These are phyloP conservation scores for Rhodotorula toruloides DNA, from an alignment of 768 basidiomycete species.

Conservation along the genomic window DNA sequence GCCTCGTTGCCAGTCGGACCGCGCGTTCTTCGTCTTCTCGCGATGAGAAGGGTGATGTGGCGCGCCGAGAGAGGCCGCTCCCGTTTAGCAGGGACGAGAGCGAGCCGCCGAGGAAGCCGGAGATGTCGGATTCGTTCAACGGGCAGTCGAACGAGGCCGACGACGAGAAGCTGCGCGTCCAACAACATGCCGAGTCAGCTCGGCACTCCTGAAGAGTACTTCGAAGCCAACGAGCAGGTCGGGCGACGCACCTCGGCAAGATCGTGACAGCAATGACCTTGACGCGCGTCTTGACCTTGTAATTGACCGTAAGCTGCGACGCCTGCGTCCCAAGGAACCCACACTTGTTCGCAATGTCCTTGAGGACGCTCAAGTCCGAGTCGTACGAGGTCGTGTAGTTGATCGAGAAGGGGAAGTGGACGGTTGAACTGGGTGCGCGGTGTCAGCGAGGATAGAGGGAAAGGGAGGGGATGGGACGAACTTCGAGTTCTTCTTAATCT, in stretches of 20 bases:
- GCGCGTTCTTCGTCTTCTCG: neutral
- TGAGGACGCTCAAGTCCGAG: slow-evolving; percentile 33
- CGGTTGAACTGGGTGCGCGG: slow-evolving; percentile 29
- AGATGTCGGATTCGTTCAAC: slow-evolving; percentile 21
- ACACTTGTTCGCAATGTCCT: slow-evolving; percentile 40
- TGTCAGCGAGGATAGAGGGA: neutral
- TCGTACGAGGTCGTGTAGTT: slow-evolving; percentile 41
- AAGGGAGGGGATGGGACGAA: neutral
- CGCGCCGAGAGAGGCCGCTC: neutral
- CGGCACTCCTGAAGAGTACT: too few species aligned
- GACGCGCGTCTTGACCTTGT: slow-evolving; percentile 37
- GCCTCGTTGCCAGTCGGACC: neutral
- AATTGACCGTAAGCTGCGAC: slow-evolving; percentile 34
- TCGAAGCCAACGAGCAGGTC: neutral
- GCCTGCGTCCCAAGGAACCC: slow-evolving; percentile 34
- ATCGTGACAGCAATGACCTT: slow-evolving; percentile 40
- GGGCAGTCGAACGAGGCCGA: slow-evolving; percentile 37
- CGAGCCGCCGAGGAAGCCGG: slow-evolving; percentile 24
- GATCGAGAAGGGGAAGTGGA: slow-evolving; percentile 42
- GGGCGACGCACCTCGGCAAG: slow-evolving; percentile 17
- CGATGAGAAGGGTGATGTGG: neutral
- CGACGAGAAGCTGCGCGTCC: slow-evolving; percentile 15
- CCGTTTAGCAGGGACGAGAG: slow-evolving; percentile 5
- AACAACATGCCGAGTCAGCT: neutral
- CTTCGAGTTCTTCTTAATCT: slow-evolving; percentile 40